These are phyloP conservation scores for Suillus weaverae DNA, from an alignment of 768 basidiomycete genomes.

Conservation along the genomic window DNA sequence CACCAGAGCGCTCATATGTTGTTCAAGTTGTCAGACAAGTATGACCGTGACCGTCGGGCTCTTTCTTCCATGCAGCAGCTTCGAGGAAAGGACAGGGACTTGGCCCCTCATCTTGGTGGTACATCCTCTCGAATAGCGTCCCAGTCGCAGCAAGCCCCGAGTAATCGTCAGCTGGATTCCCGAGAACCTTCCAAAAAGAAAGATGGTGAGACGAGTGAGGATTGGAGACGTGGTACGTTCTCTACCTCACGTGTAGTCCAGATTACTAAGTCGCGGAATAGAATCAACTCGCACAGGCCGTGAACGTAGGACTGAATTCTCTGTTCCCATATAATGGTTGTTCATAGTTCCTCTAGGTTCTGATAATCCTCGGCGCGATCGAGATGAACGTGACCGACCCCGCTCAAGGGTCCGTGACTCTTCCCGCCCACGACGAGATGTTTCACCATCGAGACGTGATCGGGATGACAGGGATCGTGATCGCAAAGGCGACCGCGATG, in stretches of 20 bases:
- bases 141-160: slow-evolving; percentile 32
- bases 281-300: slow-evolving; percentile 52
- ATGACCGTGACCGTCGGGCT: slow-evolving; percentile 76
- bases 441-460: slow-evolving; percentile 51
- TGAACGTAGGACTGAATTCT: slow-evolving; percentile 50
- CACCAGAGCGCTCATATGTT: background rate
- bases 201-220: slow-evolving; percentile 72
- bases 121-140: slow-evolving; percentile 42
- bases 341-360: slow-evolving; percentile 38
- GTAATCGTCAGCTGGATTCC: slow-evolving; percentile 55
- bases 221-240: slow-evolving; percentile 80
- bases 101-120: slow-evolving; percentile 56
- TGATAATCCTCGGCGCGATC: slow-evolving; percentile 56
- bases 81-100: slow-evolving; percentile 68
- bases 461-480: slow-evolving; percentile 30
- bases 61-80: slow-evolving; percentile 47
- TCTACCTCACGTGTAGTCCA: slow-evolving; percentile 15
- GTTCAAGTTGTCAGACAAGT: slow-evolving; percentile 79
- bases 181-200: slow-evolving; percentile 67
- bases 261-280: slow-evolving; percentile 35
- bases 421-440: slow-evolving; percentile 59
- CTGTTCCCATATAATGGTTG: background rate
- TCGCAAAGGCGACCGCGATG: slow-evolving; percentile 37
- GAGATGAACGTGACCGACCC: slow-evolving; percentile 62
- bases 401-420: slow-evolving; percentile 66